Conservation (phyloP, 1,284 basidiomycete species). For the Malassezia slooffiae region DNA sequence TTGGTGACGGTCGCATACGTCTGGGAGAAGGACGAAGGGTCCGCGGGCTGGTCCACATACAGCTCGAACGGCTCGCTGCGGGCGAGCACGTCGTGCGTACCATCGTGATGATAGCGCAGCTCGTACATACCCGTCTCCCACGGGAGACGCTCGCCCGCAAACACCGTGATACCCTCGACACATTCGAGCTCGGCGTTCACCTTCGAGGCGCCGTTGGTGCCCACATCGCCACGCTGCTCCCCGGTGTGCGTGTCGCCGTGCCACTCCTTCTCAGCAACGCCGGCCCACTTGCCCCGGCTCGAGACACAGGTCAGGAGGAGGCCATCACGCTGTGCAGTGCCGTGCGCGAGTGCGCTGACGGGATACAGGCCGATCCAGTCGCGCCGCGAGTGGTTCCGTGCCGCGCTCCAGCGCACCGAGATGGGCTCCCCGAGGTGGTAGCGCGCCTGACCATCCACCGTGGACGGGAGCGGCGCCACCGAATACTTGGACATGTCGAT, state of each 20-base stretch:
- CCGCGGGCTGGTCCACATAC: constrained; percentile 60
- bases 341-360: constrained; percentile 8
- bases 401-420: constrained; percentile 72
- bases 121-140: constrained; percentile 82
- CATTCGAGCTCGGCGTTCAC: constrained; percentile 1
- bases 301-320: constrained; percentile 60
- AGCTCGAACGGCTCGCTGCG: constrained; percentile 73
- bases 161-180: constrained; percentile 15
- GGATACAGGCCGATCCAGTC: constrained; percentile 93
- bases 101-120: constrained; percentile 53
- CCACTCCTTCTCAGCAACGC: constrained; percentile 83
- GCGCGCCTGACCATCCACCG: constrained; percentile 31
- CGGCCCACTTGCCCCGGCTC: constrained; percentile 81
- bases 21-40: constrained; percentile 52
- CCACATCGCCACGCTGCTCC: constrained; percentile 18
- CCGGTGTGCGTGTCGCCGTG: constrained; percentile 59
- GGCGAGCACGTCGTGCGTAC: constrained; percentile 90
- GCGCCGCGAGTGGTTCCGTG: constrained; percentile 71
- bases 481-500: constrained; percentile 27
- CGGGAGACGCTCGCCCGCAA: constrained; percentile 54
- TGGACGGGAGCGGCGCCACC: constrained; percentile 7
- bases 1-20: constrained; percentile 53
- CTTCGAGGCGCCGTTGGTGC: background rate
- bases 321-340: constrained; percentile 11
- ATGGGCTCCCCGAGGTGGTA: constrained; percentile 90